phyloP scores from a whole-genome alignment of 2,329 filamentous ascomycete genomes.

The Cordyceps pruinosa region DNA sequence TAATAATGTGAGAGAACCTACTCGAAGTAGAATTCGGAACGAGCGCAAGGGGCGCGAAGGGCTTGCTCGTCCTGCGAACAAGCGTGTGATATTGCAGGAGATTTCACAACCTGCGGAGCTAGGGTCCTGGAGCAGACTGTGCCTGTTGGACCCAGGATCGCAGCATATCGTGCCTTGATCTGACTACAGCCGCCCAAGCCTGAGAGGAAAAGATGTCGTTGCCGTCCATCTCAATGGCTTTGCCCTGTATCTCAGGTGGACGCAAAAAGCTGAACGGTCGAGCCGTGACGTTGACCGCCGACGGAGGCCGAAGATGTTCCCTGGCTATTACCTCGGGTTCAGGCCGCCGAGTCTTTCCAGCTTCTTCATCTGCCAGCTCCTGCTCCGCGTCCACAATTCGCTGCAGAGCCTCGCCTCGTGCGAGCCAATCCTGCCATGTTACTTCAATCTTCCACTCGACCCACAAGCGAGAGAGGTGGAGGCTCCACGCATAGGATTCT shows the following conservation, averaged over 20 bases:
- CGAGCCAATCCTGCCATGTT: conserved; percentile 32
- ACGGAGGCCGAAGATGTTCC: neutral
- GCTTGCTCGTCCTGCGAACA: too few species aligned
- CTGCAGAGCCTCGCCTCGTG: conserved; percentile 34
- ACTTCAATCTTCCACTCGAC: conserved; percentile 24
- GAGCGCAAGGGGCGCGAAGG: too few species aligned
- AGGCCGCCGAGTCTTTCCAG: neutral
- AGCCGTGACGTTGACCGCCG: neutral
- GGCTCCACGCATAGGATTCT: conserved; percentile 25
- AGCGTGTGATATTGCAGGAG: neutral
- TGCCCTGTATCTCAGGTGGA: neutral
- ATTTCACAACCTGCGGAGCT: neutral
- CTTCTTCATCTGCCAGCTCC: conserved; percentile 21
- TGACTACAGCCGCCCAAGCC: neutral
- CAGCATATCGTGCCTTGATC: neutral
- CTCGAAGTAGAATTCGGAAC: too few species aligned
- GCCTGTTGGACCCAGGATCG: neutral
- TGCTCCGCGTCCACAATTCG: conserved; percentile 35
- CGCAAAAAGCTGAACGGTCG: neutral
- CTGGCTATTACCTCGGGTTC: neutral
- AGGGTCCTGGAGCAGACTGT: neutral
- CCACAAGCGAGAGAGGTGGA: conserved; percentile 27
- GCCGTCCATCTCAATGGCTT: neutral
- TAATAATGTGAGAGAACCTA: too few species aligned
- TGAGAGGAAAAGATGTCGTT: conserved; percentile 2